Evolutionary conservation across 805 yeast genomes (phyloP), one percentile per base, ranked within the genome.

Genomic region (Starmerella vaccinii): DNA sequence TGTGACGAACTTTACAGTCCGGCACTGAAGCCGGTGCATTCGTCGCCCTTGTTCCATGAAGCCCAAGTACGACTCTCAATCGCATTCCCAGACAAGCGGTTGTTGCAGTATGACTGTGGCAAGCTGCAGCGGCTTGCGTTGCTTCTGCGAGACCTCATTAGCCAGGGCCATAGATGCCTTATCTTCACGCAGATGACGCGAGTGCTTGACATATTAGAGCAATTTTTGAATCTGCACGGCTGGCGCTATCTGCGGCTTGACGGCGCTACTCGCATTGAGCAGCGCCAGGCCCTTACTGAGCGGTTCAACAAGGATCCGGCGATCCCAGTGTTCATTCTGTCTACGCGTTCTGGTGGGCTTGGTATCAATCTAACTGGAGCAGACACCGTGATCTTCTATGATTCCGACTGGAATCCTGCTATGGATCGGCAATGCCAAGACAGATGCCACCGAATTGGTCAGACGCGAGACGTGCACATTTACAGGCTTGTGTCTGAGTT

Each of bases 371-470:
- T 92, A 57, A 92, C 98, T 0, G 99, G 97, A 63, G 99, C 99
- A 0, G 99, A 92, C 63, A 92, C 98, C 0, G 99, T 92, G 40
- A 87, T 92, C 7, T 94, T 92, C 68, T 92, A 94, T 65, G 99
- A 92, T 67, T 87, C 96, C 2, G 98, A 90, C 68, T 90, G 98
- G 98, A 92, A 92, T 64, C 99, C 99, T 2, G 95, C 97, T 1
- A 92, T 92, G 97, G 99, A 92, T 66, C 87, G 88, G 63, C 99
- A 92, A 68, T 92, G 98, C 69, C 98, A 92, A 68, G 99, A 92
- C 68, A 81, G 99, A 66, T 92, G 97, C 69, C 99, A 92, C 66
- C 82, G 99, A 72, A 92, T 92, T 65, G 99, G 99, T 6, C 99
- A 92, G 66, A 87, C 95, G 16, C 76, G 98, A 62, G 98, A 92